Conservation (phyloP, 2,329 filamentous ascomycete species). For the Phaeosphaeria sp. region DNA sequence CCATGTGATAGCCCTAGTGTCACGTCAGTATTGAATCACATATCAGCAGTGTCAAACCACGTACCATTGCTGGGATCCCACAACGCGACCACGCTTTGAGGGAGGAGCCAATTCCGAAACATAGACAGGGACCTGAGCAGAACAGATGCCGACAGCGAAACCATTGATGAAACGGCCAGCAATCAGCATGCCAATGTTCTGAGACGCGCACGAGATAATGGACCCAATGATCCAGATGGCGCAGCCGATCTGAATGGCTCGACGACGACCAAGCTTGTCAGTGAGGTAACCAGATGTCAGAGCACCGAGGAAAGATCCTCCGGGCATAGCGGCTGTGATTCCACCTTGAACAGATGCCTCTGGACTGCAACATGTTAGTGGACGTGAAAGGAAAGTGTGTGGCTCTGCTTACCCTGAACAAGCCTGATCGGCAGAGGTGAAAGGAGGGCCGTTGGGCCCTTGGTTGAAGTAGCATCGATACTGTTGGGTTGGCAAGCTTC, state of each 20-base stretch:
- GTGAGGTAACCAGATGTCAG: slow-evolving; percentile 65
- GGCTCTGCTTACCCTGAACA: slow-evolving; percentile 54
- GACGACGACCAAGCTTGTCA: slow-evolving; percentile 63
- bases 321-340: slow-evolving; percentile 74
- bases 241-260: slow-evolving; percentile 60
- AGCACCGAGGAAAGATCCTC: slow-evolving; percentile 71
- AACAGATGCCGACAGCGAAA: slow-evolving; percentile 75
- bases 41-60: background rate
- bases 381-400: background rate
- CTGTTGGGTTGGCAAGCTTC: slow-evolving; percentile 66
- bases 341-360: slow-evolving; percentile 65
- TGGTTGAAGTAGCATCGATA: slow-evolving; percentile 77
- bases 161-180: slow-evolving; percentile 75
- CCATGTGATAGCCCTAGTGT: slow-evolving; percentile 71
- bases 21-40: background rate
- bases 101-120: slow-evolving; percentile 70
- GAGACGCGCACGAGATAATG: slow-evolving; percentile 66
- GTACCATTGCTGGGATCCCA: slow-evolving; percentile 70
- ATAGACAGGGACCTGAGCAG: slow-evolving; percentile 72
- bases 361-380: background rate
- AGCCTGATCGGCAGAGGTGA: slow-evolving; percentile 40
- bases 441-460: slow-evolving; percentile 42
- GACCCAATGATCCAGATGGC: slow-evolving; percentile 65
- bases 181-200: slow-evolving; percentile 74
- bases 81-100: slow-evolving; percentile 66